phyloP scores from a whole-genome alignment of 2,329 filamentous ascomycete genomes.

The Talaromyces albobiverticillius region DNA sequence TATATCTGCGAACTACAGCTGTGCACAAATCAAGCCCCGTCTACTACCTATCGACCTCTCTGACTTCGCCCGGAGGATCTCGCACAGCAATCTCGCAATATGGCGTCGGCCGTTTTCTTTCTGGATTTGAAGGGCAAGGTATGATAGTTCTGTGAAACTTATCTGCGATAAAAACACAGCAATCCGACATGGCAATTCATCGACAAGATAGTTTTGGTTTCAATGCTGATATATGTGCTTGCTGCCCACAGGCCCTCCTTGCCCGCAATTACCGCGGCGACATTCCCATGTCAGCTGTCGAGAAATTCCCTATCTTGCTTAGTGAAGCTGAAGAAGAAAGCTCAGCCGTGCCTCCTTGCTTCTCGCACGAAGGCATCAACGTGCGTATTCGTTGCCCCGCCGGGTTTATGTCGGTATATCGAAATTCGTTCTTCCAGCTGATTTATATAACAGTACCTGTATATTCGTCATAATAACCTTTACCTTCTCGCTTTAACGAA shows the following conservation, averaged over 20 bases:
- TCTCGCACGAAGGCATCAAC: constrained; percentile 98
- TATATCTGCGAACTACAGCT: background rate
- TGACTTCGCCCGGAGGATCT: constrained; percentile 1
- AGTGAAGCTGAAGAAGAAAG: constrained; percentile 99
- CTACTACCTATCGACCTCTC: background rate
- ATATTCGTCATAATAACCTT: constrained; percentile 98
- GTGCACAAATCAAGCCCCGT: background rate
- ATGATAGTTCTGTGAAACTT: constrained; percentile 23
- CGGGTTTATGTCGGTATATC: constrained; percentile 9
- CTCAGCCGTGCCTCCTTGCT: constrained; percentile 93
- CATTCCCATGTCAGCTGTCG: constrained; percentile 97
- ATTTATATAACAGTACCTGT: constrained; percentile 70
- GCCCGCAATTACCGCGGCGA: constrained; percentile 98
- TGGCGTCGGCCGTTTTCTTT: constrained; percentile 98
- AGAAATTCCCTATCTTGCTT: constrained; percentile 93
- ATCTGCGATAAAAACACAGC: background rate
- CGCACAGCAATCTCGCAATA: constrained; percentile 43
- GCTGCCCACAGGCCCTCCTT: constrained; percentile 73
- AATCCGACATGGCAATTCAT: background rate
- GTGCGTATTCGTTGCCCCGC: constrained; percentile 51
- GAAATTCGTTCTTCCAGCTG: constrained; percentile 4
- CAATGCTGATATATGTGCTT: constrained; percentile 17
- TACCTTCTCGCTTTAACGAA: constrained; percentile 97
- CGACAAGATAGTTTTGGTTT: background rate
- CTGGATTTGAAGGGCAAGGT: constrained; percentile 99